phyloP scores from a whole-genome alignment of 176 grass and related monocot species.

The Oropetium thomaeum region DNA sequence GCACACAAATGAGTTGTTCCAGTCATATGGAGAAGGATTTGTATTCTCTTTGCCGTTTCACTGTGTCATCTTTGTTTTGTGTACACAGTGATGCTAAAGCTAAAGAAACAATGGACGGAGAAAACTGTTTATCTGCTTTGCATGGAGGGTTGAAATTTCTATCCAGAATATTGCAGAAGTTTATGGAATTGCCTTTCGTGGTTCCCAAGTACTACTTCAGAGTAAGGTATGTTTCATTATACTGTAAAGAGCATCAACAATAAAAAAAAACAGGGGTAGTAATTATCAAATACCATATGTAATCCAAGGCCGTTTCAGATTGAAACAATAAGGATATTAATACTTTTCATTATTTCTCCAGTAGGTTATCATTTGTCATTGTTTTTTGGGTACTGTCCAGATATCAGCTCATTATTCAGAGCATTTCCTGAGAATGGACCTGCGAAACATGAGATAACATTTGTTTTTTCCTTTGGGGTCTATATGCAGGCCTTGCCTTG shows the following conservation, averaged over 20 bases:
- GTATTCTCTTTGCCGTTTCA: slow-evolving; percentile 53
- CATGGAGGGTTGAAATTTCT: slow-evolving; percentile 53
- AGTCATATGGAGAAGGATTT: slow-evolving; percentile 37
- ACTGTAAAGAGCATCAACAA: too few relatives aligned
- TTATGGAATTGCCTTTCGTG: slow-evolving; percentile 62
- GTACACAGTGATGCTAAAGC: slow-evolving; percentile 39
- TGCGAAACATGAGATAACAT: background rate
- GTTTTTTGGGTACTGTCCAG: background rate
- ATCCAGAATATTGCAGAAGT: slow-evolving; percentile 53
- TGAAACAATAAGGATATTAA: background rate
- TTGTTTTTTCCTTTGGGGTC: background rate
- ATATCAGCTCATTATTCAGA: background rate
- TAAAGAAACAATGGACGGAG: slow-evolving; percentile 39
- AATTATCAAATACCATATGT: background rate
- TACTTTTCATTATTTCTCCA: background rate
- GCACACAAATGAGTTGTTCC: slow-evolving; percentile 33
- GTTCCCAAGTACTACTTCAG: slow-evolving; percentile 82
- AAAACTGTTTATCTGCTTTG: slow-evolving; percentile 18
- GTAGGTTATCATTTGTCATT: background rate
- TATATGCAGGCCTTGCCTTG: slow-evolving; percentile 77
- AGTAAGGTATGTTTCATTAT: slow-evolving; percentile 54
- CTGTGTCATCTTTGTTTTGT: slow-evolving; percentile 45
- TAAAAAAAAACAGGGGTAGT: too few relatives aligned
- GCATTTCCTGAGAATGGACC: background rate
- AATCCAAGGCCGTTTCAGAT: background rate